phyloP scores from a whole-genome alignment of 768 basidiomycete species.

The Porphyrellus cyaneotinctus region DNA sequence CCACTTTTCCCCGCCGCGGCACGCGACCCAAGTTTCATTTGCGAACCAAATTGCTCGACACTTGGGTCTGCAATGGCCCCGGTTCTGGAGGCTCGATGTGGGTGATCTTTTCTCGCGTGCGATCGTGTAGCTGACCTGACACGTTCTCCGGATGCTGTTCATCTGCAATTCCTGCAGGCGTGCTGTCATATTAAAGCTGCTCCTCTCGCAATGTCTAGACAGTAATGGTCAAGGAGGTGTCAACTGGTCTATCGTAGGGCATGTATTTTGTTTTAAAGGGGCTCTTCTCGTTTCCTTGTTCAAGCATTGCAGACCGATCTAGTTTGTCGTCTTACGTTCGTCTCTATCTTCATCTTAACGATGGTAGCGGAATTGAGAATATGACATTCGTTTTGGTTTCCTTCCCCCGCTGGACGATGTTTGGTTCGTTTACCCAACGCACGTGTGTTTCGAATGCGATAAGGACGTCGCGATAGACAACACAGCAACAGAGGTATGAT shows the following conservation, averaged over 20 bases:
- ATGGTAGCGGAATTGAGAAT: no score
- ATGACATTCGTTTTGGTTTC: no score
- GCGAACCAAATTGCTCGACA: slow-evolving; percentile 39
- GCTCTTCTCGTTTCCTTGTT: no score
- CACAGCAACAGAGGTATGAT: no score
- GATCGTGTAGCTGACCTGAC: neutral
- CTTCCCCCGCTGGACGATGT: no score
- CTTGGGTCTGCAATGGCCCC: slow-evolving; percentile 61
- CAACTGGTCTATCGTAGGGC: neutral
- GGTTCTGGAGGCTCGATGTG: slow-evolving; percentile 55
- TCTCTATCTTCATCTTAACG: no score
- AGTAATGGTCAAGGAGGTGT: slow-evolving; percentile 18
- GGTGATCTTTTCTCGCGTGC: slow-evolving; percentile 14
- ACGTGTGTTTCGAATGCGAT: no score
- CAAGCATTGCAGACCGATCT: neutral
- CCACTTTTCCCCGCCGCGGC: slow-evolving; percentile 61
- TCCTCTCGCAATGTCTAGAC: slow-evolving; percentile 61
- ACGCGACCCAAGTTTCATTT: slow-evolving; percentile 15
- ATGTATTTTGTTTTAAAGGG: neutral
- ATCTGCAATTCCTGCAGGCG: slow-evolving; percentile 68
- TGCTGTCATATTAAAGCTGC: slow-evolving; percentile 55
- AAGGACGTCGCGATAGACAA: no score
- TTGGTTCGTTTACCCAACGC: no score
- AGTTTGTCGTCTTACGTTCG: neutral
- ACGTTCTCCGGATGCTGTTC: slow-evolving; percentile 48